Evolutionary conservation across 371 early-diverging fungal genomes (phyloP).

Genomic region (Mortierella sp.): DNA sequence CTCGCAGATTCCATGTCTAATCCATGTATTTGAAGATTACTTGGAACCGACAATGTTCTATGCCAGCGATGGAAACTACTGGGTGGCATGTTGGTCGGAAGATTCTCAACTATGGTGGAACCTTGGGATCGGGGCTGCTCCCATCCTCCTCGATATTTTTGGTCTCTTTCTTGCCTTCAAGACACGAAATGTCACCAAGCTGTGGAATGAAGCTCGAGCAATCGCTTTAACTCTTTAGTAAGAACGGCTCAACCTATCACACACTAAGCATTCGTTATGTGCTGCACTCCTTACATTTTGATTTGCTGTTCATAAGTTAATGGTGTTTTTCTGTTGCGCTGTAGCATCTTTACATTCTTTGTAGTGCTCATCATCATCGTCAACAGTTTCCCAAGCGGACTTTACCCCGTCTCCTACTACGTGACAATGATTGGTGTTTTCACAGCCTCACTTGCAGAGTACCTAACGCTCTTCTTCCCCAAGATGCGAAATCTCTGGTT

Average conservation of each 20-base stretch:
- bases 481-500: conserved; percentile 31
- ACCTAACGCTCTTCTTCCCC: conserved; percentile 31
- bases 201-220: conserved; percentile 51
- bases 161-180: conserved; percentile 44
- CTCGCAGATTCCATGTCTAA: conserved; percentile 21
- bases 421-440: conserved; percentile 28
- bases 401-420: conserved; percentile 25
- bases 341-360: conserved; percentile 27
- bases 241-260: conserved; percentile 3
- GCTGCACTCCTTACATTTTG: too few species aligned
- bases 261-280: too few species aligned
- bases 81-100: conserved; percentile 21
- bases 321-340: too few species aligned
- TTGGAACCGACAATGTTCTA: conserved; percentile 15
- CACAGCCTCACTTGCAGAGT: conserved; percentile 22
- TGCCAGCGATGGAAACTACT: conserved; percentile 20
- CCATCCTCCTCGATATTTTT: conserved; percentile 32
- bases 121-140: conserved; percentile 10
- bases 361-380: conserved; percentile 36
- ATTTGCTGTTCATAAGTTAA: too few species aligned
- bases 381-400: conserved; percentile 12
- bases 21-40: conserved; percentile 18
- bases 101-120: conserved; percentile 9
- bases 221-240: conserved; percentile 47
- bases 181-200: conserved; percentile 39